Conservation (phyloP, 2,329 filamentous ascomycete genomes). For the Arthrobotrys musiformis region DNA sequence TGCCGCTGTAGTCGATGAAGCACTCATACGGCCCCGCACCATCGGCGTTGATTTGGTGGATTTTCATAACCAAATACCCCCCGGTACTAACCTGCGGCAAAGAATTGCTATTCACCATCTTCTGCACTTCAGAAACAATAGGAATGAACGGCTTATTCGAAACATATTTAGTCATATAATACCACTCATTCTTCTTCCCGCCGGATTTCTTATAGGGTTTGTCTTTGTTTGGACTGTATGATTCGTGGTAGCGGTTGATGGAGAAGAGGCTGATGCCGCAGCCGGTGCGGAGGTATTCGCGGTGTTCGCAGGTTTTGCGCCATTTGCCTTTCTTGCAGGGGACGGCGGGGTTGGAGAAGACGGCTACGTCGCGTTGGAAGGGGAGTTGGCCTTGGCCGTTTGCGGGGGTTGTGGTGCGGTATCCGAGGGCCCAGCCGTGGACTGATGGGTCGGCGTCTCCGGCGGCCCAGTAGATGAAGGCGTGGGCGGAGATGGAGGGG, state of each 20-base stretch:
- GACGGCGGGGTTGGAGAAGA: slow-evolving; percentile 23
- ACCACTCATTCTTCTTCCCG: slow-evolving; percentile 10
- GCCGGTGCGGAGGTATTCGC: not conserved
- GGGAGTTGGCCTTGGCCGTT: not conserved
- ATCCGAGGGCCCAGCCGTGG: slow-evolving; percentile 14
- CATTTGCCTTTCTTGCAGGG: slow-evolving; percentile 6
- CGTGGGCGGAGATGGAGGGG: slow-evolving; percentile 7
- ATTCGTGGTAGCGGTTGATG: slow-evolving; percentile 6
- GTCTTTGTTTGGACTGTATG: not conserved
- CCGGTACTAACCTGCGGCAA: not conserved
- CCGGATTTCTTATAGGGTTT: slow-evolving; percentile 16
- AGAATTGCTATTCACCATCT: not conserved
- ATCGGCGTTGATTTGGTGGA: slow-evolving; percentile 10
- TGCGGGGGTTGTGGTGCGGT: slow-evolving; percentile 2
- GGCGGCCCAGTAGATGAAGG: slow-evolving; percentile 15
- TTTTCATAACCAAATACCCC: not conserved
- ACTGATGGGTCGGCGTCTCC: slow-evolving; percentile 1
- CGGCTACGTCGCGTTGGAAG: slow-evolving; percentile 18
- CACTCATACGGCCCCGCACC: slow-evolving; percentile 12
- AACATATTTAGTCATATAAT: slow-evolving; percentile 18
- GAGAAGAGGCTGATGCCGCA: slow-evolving; percentile 23
- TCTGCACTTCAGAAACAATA: not conserved
- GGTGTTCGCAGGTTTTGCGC: not conserved
- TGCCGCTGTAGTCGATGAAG: slow-evolving; percentile 72
- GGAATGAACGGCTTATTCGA: not conserved